Evolutionary conservation across 306 rosid species (phyloP).

Genomic region (Neltuma alba): DNA sequence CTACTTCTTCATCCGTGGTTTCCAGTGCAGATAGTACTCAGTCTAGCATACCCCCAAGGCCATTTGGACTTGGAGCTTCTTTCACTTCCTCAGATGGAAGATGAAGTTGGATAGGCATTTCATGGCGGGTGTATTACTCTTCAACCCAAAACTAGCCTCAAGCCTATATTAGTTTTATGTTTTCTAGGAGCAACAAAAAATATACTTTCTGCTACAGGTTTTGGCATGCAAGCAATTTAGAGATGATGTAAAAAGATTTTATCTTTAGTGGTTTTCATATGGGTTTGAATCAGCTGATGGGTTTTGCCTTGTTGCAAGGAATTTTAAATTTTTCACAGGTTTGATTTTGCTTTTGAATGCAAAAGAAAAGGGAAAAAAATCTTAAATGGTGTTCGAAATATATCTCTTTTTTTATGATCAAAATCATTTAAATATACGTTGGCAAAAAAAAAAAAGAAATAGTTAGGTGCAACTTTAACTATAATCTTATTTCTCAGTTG

Average conservation of each 20-base stretch:
- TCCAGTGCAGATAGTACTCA: constrained; percentile 51
- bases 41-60: constrained; percentile 57
- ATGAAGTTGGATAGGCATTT: constrained; percentile 38
- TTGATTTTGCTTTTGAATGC: background rate
- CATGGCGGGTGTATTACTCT: too few relatives aligned
- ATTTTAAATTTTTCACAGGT: background rate
- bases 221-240: constrained; percentile 4
- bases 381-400: background rate
- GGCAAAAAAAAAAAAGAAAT: too few relatives aligned
- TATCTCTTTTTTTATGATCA: too few relatives aligned
- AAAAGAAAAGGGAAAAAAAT: background rate
- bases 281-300: background rate
- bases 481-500: too few relatives aligned
- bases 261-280: too few relatives aligned
- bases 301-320: background rate
- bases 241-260: too few relatives aligned
- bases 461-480: too few relatives aligned
- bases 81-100: constrained; percentile 52
- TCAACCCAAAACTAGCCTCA: background rate
- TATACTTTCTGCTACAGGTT: background rate
- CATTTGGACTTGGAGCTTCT: constrained; percentile 62
- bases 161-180: background rate
- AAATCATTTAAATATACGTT: too few relatives aligned
- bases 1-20: constrained; percentile 33
- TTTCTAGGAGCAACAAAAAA: background rate